A percentile compares a stretch with the other conserved stretches of the same genome.
Evolutionary conservation across 2,329 filamentous ascomycete species (phyloP).

Genomic region (Elsinoe fawcettii): DNA sequence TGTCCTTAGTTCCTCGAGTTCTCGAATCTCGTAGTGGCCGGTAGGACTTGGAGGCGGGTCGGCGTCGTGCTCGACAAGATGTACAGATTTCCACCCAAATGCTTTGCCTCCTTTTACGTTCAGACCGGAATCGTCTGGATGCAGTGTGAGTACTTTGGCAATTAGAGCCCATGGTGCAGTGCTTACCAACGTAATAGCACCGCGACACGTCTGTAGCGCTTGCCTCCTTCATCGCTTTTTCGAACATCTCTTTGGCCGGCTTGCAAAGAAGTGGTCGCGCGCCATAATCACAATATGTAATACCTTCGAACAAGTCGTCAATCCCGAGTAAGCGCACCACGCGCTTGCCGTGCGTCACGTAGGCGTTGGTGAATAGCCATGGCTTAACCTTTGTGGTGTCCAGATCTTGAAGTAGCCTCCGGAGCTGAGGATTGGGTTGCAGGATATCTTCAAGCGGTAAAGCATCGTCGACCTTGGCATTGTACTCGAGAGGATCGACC

Average conservation of each 20-base stretch:
- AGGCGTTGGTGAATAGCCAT: slow-evolving; percentile 97
- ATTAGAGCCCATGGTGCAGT: no score
- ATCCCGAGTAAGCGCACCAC: slow-evolving; percentile 75
- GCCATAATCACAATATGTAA: slow-evolving; percentile 90
- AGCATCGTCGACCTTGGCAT: slow-evolving; percentile 88
- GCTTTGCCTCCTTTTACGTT: slow-evolving; percentile 73
- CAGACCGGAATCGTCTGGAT: slow-evolving; percentile 70
- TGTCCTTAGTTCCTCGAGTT: slow-evolving; percentile 64
- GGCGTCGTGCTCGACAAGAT: slow-evolving; percentile 72
- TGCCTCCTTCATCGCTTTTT: slow-evolving; percentile 81
- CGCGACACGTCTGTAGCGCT: slow-evolving; percentile 58
- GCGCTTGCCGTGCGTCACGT: slow-evolving; percentile 75
- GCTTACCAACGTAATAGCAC: slow-evolving; percentile 88
- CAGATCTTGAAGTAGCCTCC: slow-evolving; percentile 69
- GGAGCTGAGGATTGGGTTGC: slow-evolving; percentile 66
- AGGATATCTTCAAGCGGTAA: slow-evolving; percentile 80
- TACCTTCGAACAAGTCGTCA: slow-evolving; percentile 85
- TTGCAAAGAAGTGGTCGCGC: slow-evolving; percentile 73
- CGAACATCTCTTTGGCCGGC: slow-evolving; percentile 72
- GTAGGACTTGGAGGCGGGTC: slow-evolving; percentile 55
- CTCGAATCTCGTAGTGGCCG: slow-evolving; percentile 62
- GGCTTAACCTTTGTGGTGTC: slow-evolving; percentile 75
- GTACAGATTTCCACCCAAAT: slow-evolving; percentile 78
- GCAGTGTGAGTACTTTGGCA: slow-evolving; percentile 3
- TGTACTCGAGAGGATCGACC: slow-evolving; percentile 92